Conservation (phyloP, 768 basidiomycete genomes). For the Lentinula sp. region DNA sequence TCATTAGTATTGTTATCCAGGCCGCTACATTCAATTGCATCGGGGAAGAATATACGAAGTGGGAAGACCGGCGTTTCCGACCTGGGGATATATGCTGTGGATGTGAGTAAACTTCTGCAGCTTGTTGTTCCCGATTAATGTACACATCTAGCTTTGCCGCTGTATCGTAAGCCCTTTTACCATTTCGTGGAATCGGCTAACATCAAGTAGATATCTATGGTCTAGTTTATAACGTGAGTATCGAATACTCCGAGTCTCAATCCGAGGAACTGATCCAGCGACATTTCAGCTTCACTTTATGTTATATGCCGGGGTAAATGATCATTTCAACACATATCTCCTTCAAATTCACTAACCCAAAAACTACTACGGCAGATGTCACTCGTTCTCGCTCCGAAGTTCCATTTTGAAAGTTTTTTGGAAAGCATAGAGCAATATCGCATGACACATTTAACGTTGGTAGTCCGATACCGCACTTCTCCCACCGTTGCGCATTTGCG, state of each 20-base stretch:
- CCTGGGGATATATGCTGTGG: constrained; percentile 38
- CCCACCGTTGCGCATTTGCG: not conserved
- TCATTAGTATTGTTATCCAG: constrained; percentile 39
- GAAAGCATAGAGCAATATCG: constrained; percentile 32
- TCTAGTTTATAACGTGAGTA: constrained; percentile 15
- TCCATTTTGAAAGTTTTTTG: constrained; percentile 31
- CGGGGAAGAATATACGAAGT: constrained; percentile 21
- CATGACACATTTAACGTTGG: constrained; percentile 26
- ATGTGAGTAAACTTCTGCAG: constrained; percentile 21
- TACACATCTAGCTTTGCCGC: constrained; percentile 12
- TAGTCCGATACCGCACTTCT: not conserved
- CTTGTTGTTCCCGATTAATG: constrained; percentile 3
- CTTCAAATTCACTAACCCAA: not conserved
- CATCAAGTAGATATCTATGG: constrained; percentile 16
- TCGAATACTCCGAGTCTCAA: not conserved
- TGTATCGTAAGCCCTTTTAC: constrained; percentile 13
- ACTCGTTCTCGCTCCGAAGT: constrained; percentile 37
- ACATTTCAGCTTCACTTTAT: constrained; percentile 9
- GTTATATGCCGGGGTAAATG: constrained; percentile 10
- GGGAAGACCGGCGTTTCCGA: constrained; percentile 31
- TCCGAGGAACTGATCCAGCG: not conserved
- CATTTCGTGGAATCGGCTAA: not conserved
- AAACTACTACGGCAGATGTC: constrained; percentile 15
- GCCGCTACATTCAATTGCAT: constrained; percentile 27
- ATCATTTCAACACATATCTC: not conserved